Percentiles rank a stretch among this genome's conserved stretches.
Conservation (phyloP, 768 basidiomycete species). For the Amanita rubescens region DNA sequence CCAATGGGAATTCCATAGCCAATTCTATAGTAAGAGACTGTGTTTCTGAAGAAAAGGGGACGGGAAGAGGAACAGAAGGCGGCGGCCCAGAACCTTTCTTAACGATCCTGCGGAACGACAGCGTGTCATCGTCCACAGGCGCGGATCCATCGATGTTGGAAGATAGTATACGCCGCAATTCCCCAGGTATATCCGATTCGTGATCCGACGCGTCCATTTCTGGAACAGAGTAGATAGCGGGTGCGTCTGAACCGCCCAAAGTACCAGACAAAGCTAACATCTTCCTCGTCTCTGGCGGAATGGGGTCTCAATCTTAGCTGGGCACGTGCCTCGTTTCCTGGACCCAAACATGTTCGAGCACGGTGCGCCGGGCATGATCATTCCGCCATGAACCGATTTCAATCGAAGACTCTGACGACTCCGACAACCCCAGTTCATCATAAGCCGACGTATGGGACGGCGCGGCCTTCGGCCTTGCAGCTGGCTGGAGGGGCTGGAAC, state of each 20-base stretch:
- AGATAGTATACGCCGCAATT: slow-evolving; percentile 56
- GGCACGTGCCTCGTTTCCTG: slow-evolving; percentile 8
- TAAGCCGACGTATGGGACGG: not conserved
- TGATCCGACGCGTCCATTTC: slow-evolving; percentile 51
- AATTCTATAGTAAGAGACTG: slow-evolving; percentile 12
- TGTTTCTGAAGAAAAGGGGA: too few relatives aligned
- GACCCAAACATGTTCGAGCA: slow-evolving; percentile 30
- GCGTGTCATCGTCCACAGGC: slow-evolving; percentile 27
- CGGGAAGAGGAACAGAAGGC: not conserved
- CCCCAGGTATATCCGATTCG: slow-evolving; percentile 77
- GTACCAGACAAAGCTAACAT: slow-evolving; percentile 61
- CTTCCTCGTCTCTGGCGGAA: slow-evolving; percentile 44
- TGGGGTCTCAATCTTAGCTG: slow-evolving; percentile 17
- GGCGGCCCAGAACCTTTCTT: not conserved
- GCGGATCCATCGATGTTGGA: slow-evolving; percentile 28
- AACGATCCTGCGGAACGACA: slow-evolving; percentile 17
- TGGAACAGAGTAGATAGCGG: slow-evolving; percentile 30
- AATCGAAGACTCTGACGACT: slow-evolving; percentile 16
- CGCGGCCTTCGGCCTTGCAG: slow-evolving; percentile 23
- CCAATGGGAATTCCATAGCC: slow-evolving; percentile 31
- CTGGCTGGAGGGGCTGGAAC: slow-evolving; percentile 52
- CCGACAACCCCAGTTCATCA: not conserved
- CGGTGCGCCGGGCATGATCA: slow-evolving; percentile 28
- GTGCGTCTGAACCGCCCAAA: slow-evolving; percentile 49
- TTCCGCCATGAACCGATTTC: slow-evolving; percentile 18